phyloP scores from a whole-genome alignment of 495 filamentous ascomycete species.

The Penicillium odoratum region DNA sequence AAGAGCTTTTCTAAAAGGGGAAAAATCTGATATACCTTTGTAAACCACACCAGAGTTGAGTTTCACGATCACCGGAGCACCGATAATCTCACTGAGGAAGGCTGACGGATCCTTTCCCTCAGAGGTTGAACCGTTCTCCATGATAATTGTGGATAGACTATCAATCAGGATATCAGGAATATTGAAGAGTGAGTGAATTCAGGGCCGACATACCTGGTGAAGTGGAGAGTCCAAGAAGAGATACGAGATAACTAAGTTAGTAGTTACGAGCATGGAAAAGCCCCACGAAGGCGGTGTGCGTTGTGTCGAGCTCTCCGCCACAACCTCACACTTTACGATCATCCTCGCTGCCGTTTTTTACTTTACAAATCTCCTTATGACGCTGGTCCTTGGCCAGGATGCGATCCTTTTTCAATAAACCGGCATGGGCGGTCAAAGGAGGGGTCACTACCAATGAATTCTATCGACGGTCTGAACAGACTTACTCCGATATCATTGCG shows the following conservation, averaged over 20 bases:
- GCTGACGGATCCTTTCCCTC: slow-evolving; percentile 86
- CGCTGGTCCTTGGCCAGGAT: slow-evolving; percentile 31
- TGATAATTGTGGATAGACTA: slow-evolving; percentile 26
- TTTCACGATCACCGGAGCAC: slow-evolving; percentile 88
- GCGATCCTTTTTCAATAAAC: slow-evolving; percentile 67
- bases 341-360: background rate
- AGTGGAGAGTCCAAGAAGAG: background rate
- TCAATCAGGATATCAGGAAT: background rate
- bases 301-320: background rate
- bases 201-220: background rate
- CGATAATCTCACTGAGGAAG: slow-evolving; percentile 90
- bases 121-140: slow-evolving; percentile 70
- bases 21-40: slow-evolving; percentile 61
- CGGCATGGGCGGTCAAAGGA: slow-evolving; percentile 52
- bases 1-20: background rate
- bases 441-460: slow-evolving; percentile 55
- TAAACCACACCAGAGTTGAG: slow-evolving; percentile 95
- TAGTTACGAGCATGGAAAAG: background rate
- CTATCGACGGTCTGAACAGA: slow-evolving; percentile 66
- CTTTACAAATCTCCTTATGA: background rate
- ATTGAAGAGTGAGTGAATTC: background rate
- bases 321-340: background rate
- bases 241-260: background rate
- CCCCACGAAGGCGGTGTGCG: slow-evolving; percentile 6
- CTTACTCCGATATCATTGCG: slow-evolving; percentile 58